These are phyloP conservation scores for Aspergillus glaucus DNA, from an alignment of 2,329 filamentous ascomycete species.

Conservation along the genomic window DNA sequence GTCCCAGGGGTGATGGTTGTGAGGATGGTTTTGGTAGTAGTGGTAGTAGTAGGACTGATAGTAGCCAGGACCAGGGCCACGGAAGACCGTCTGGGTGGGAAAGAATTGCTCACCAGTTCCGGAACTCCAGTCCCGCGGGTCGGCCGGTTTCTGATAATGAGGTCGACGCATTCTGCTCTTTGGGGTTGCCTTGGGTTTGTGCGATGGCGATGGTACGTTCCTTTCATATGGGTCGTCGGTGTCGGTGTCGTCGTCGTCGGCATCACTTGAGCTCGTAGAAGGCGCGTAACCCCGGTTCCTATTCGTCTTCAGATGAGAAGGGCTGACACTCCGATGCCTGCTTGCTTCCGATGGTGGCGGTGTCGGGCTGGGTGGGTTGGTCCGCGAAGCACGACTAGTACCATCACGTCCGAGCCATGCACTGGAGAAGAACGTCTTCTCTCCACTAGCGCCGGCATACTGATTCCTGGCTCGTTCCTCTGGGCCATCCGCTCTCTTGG, in stretches of 20 bases:
- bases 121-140: conserved; percentile 16
- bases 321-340: conserved; percentile 41
- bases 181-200: conserved; percentile 37
- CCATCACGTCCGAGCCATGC: conserved; percentile 47
- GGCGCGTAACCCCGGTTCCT: conserved; percentile 26
- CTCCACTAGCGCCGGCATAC: conserved; percentile 50
- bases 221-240: background rate
- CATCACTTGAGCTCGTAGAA: conserved; percentile 37
- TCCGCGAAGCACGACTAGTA: conserved; percentile 30
- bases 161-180: conserved; percentile 31
- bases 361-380: conserved; percentile 31
- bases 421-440: conserved; percentile 51
- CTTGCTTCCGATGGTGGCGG: conserved; percentile 16
- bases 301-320: conserved; percentile 27
- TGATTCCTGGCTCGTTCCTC: conserved; percentile 47
- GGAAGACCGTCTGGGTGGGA: conserved; percentile 7
- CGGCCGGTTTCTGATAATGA: conserved; percentile 18
- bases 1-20: conserved; percentile 1
- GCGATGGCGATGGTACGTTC: conserved; percentile 4
- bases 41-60: conserved; percentile 3
- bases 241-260: conserved; percentile 23
- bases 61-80: background rate
- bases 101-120: conserved; percentile 27
- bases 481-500: conserved; percentile 35
- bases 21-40: conserved; percentile 7